phyloP scores from a whole-genome alignment of 2,329 filamentous ascomycete genomes.

The Ustilaginoidea virens region DNA sequence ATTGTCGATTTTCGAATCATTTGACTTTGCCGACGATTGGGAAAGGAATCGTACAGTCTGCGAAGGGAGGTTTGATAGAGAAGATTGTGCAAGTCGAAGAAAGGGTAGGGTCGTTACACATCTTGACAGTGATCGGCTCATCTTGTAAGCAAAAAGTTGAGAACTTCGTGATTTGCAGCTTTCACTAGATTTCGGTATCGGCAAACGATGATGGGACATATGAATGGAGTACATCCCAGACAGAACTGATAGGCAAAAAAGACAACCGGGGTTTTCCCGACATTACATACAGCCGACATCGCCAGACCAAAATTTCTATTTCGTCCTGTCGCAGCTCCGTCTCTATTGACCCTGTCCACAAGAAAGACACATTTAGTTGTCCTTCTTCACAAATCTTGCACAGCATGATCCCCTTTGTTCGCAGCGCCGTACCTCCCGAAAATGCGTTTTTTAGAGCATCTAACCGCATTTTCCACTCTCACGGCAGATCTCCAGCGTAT shows the following conservation, averaged over 20 bases:
- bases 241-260: too few species aligned
- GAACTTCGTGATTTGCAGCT: too few species aligned
- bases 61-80: constrained; percentile 9
- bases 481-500: constrained; percentile 31
- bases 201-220: too few species aligned
- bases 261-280: constrained; percentile 19
- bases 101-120: constrained; percentile 27
- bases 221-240: too few species aligned
- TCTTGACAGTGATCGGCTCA: constrained; percentile 28
- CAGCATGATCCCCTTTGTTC: constrained; percentile 32
- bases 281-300: constrained; percentile 20
- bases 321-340: constrained; percentile 14
- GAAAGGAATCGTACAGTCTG: constrained; percentile 21
- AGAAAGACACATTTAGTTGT: constrained; percentile 14
- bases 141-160: constrained; percentile 21
- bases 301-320: constrained; percentile 25
- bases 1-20: constrained; percentile 10
- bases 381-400: constrained; percentile 9
- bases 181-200: too few species aligned
- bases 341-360: constrained; percentile 11
- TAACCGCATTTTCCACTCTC: constrained; percentile 18
- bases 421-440: constrained; percentile 26
- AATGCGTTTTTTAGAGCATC: constrained; percentile 26
- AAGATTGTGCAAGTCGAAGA: constrained; percentile 12
- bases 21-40: constrained; percentile 18